phyloP scores from a whole-genome alignment of 345 rosid genomes.

The Fremontodendron californicum region DNA sequence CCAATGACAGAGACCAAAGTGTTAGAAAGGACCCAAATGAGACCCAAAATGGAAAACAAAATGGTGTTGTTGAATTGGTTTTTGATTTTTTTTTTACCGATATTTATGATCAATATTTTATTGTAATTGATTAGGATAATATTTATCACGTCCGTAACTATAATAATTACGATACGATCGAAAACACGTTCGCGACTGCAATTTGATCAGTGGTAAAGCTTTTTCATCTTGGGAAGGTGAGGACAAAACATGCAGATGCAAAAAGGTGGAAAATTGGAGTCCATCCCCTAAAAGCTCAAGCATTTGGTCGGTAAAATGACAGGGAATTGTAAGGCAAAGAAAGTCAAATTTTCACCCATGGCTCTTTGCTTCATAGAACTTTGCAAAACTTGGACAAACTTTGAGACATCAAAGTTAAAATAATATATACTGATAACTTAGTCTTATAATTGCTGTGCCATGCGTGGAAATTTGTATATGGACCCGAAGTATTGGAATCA shows the following conservation, averaged over 20 bases:
- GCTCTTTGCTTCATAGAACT: constrained; percentile 15
- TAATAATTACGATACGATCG: too few species aligned
- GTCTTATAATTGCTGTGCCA: not conserved
- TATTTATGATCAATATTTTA: too few species aligned
- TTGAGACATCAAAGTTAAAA: not conserved
- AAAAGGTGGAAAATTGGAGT: not conserved
- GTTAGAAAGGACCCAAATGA: too few species aligned
- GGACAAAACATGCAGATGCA: constrained; percentile 14
- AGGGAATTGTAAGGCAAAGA: not conserved
- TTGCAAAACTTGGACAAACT: not conserved
- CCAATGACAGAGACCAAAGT: too few species aligned
- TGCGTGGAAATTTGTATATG: constrained; percentile 11
- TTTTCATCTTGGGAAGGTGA: too few species aligned
- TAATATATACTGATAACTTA: not conserved
- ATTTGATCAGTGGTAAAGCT: too few species aligned
- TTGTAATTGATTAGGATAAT: too few species aligned
- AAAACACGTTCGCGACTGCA: too few species aligned
- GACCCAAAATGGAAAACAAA: too few species aligned
- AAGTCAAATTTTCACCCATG: constrained; percentile 25
- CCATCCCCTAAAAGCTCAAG: constrained; percentile 14
- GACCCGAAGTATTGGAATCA: not conserved
- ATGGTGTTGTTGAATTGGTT: too few species aligned
- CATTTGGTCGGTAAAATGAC: constrained; percentile 20
- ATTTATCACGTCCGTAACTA: too few species aligned
- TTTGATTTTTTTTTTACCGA: too few species aligned